Conservation (phyloP, 176 grass and related monocot genomes). For the Oropetium thomaeum region DNA sequence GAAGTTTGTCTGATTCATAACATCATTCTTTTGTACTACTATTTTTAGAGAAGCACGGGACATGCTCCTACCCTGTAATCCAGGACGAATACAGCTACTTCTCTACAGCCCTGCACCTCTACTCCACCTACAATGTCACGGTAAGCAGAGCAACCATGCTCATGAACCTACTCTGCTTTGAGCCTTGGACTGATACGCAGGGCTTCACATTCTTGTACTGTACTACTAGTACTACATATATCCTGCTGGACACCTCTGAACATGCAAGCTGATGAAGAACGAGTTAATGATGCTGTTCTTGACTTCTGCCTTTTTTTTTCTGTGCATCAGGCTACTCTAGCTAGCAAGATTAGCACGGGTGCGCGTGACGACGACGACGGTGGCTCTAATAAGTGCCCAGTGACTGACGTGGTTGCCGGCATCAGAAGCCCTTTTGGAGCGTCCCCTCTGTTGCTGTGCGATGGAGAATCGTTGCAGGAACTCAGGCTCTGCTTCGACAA, state of each 20-base stretch:
- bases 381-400: background rate
- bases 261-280: background rate
- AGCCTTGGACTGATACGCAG: background rate
- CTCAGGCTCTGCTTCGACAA: background rate
- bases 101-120: background rate
- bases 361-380: background rate
- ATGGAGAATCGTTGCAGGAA: background rate
- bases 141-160: background rate
- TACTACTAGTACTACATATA: too few species aligned
- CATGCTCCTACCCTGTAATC: constrained; percentile 9
- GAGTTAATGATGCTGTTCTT: background rate
- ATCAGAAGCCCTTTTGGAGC: constrained; percentile 9
- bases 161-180: background rate
- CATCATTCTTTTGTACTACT: too few species aligned
- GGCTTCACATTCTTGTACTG: background rate
- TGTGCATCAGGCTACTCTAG: background rate
- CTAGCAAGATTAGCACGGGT: background rate
- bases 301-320: background rate
- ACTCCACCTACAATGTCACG: background rate
- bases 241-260: background rate
- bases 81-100: constrained; percentile 9
- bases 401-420: background rate
- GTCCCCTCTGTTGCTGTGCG: background rate
- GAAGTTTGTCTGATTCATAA: too few species aligned
- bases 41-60: constrained; percentile 20